A percentile compares a stretch with the other conserved stretches of the same genome.
Conservation (phyloP, 2,329 filamentous ascomycete species). For the Pseudogymnoascus sp. region DNA sequence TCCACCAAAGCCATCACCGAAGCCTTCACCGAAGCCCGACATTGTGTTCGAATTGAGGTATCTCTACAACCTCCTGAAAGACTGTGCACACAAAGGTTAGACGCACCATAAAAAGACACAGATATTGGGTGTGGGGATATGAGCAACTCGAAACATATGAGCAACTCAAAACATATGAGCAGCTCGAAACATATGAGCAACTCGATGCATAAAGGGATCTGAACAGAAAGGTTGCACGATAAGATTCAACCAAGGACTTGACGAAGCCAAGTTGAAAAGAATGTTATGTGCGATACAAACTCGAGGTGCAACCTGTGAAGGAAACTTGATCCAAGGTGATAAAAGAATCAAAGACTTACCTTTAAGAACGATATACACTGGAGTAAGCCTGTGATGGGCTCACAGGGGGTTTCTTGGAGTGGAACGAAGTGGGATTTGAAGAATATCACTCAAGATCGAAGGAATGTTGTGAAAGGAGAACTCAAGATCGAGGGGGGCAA, state of each 20-base stretch:
- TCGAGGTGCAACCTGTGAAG: not conserved
- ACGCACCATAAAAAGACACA: not conserved
- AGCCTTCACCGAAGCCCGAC: conserved; percentile 1
- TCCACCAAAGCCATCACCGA: conserved; percentile 14
- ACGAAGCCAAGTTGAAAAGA: not conserved
- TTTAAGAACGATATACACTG: not conserved
- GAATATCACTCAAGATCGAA: not conserved
- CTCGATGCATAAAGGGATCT: not conserved
- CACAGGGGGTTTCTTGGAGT: not conserved
- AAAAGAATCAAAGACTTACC: not conserved
- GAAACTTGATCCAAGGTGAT: not conserved
- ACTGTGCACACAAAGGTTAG: not conserved
- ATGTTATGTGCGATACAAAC: not conserved
- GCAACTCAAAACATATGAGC: not conserved
- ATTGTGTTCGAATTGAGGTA: not conserved
- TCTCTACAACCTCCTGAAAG: not conserved
- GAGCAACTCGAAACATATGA: not conserved
- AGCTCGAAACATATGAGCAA: not conserved
- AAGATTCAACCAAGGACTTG: not conserved
- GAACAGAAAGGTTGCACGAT: not conserved
- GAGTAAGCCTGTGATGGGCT: not conserved
- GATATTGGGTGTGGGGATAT: not conserved
- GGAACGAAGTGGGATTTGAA: not conserved
- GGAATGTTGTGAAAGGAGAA: not conserved
- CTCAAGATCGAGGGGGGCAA: not conserved